phyloP scores from a whole-genome alignment of 1,284 basidiomycete genomes.

The Cutaneotrichosporon mucoides region DNA sequence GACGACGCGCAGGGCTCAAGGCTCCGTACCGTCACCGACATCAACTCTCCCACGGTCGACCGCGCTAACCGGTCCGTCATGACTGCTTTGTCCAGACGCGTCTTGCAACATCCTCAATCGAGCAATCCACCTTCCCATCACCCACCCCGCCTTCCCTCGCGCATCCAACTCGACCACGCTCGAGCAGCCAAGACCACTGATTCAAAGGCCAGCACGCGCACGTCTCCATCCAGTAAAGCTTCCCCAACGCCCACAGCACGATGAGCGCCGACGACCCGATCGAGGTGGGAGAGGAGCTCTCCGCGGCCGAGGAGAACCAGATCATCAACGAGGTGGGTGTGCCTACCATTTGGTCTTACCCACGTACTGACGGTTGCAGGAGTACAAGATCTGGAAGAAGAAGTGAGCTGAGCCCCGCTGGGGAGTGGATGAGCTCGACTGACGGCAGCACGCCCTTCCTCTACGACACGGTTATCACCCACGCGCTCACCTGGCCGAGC shows the following conservation, averaged over 20 bases:
- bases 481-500: conserved; percentile 97
- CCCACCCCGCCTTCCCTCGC: not conserved
- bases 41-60: conserved; percentile 4
- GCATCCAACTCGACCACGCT: not conserved
- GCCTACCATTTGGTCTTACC: not conserved
- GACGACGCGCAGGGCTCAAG: too few species aligned
- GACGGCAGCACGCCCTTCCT: conserved; percentile 70
- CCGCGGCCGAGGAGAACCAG: conserved; percentile 63
- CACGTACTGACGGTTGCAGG: conserved; percentile 36
- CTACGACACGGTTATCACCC: conserved; percentile 95
- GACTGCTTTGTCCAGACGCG: not conserved
- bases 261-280: conserved; percentile 34
- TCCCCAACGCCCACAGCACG: not conserved
- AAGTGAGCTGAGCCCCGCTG: conserved; percentile 51
- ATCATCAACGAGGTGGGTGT: conserved; percentile 77
- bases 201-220: not conserved
- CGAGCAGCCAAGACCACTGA: not conserved
- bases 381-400: conserved; percentile 70
- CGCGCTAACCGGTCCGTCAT: not conserved
- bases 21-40: too few species aligned
- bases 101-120: not conserved
- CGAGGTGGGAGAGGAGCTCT: conserved; percentile 58
- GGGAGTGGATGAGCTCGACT: not conserved
- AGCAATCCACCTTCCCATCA: too few species aligned
- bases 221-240: not conserved